phyloP scores from a whole-genome alignment of 257 asterid species.

The Ehretia macrophylla region DNA sequence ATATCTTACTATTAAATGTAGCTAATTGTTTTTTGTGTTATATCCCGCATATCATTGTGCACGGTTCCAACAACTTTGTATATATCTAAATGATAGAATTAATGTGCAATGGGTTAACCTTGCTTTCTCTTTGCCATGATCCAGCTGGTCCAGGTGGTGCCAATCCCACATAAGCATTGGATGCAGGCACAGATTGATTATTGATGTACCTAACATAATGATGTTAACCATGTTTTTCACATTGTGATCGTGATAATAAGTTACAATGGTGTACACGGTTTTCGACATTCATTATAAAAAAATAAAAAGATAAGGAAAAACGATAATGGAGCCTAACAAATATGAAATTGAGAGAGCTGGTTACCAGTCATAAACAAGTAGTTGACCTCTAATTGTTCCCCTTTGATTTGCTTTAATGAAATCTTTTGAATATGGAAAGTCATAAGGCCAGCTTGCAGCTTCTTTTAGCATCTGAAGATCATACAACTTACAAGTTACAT shows the following conservation, averaged over 20 bases:
- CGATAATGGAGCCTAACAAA: background rate
- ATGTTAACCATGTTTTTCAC: too few relatives aligned
- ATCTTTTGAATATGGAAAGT: conserved; percentile 15
- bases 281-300: too few relatives aligned
- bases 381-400: conserved; percentile 6
- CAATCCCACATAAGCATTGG: conserved; percentile 54
- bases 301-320: too few relatives aligned
- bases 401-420: conserved; percentile 10
- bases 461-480: background rate
- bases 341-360: background rate
- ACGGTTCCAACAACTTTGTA: too few relatives aligned
- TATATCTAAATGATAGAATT: background rate
- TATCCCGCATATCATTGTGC: too few relatives aligned
- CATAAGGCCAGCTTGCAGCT: conserved; percentile 14
- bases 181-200: background rate
- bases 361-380: conserved; percentile 8
- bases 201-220: background rate
- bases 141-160: conserved; percentile 66
- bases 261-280: too few relatives aligned
- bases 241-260: too few relatives aligned
- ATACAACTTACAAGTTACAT: background rate
- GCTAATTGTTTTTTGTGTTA: too few relatives aligned
- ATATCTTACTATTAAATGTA: background rate
- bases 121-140: conserved; percentile 66
- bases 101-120: conserved; percentile 29